Conservation (phyloP, 257 asterid species). For the Linderniella brevidens region DNA sequence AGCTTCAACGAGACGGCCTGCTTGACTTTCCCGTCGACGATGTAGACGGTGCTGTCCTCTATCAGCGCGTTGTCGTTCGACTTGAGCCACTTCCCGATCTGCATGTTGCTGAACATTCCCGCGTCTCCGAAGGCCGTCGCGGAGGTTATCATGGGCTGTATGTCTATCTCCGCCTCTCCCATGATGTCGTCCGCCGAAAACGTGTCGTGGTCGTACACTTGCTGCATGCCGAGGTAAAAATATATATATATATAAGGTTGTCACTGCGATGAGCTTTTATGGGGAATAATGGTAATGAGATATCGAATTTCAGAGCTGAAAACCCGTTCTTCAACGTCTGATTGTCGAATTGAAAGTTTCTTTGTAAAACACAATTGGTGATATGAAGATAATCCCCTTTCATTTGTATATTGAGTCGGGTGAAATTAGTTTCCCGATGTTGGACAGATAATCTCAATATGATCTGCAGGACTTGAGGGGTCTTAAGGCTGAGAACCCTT, state of each 20-base stretch:
- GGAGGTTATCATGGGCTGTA: constrained; percentile 87
- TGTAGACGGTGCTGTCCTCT: constrained; percentile 83
- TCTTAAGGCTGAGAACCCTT: too few relatives aligned
- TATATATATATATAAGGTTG: neutral
- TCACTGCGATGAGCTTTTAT: too few relatives aligned
- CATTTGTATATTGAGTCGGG: too few relatives aligned
- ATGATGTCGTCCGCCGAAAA: constrained; percentile 89
- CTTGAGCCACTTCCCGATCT: constrained; percentile 90
- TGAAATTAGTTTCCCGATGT: too few relatives aligned
- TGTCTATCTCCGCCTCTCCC: constrained; percentile 96
- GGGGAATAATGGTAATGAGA: too few relatives aligned
- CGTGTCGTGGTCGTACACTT: constrained; percentile 80
- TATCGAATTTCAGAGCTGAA: too few relatives aligned
- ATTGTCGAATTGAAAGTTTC: too few relatives aligned
- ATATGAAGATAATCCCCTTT: too few relatives aligned
- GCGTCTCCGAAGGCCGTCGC: constrained; percentile 82
- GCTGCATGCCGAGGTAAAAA: constrained; percentile 20
- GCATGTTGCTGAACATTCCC: constrained; percentile 70
- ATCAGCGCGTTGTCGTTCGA: constrained; percentile 62
- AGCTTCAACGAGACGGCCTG: constrained; percentile 61
- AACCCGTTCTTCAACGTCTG: too few relatives aligned
- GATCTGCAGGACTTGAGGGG: too few relatives aligned
- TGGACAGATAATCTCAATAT: too few relatives aligned
- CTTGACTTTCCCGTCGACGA: constrained; percentile 76
- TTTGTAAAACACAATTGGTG: too few relatives aligned